Evolutionary conservation across 176 grass and related monocot species (phyloP).

Genomic region (Oryza rufipogon): DNA sequence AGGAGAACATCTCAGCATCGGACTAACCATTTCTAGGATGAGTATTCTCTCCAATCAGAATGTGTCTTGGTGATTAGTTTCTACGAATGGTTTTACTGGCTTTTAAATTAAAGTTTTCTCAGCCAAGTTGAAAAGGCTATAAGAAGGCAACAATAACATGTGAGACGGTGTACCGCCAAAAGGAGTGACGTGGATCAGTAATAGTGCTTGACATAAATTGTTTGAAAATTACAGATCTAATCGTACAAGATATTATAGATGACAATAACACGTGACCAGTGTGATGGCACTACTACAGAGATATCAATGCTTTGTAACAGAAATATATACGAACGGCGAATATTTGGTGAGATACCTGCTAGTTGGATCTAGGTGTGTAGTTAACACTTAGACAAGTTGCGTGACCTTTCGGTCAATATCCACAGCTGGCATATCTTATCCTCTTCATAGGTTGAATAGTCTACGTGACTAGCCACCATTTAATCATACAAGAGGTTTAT

Average conservation of each 20-base stretch:
- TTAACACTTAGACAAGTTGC: background rate
- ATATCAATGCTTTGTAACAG: background rate
- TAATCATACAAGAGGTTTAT: background rate
- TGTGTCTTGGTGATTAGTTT: background rate
- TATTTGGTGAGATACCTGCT: background rate
- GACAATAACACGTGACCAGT: rapidly evolving
- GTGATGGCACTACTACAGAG: background rate
- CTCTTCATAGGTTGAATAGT: background rate
- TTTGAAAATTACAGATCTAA: background rate
- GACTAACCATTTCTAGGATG: constrained; percentile 20
- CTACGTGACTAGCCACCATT: background rate
- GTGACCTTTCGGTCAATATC: background rate
- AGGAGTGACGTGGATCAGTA: background rate
- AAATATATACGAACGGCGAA: background rate
- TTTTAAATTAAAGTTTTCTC: background rate
- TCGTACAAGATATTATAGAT: background rate
- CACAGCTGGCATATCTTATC: background rate
- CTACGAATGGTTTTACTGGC: background rate
- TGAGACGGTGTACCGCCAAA: background rate
- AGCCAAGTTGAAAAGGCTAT: background rate
- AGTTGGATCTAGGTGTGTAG: rapidly evolving
- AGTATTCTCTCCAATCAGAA: background rate
- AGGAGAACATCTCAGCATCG: constrained; percentile 11
- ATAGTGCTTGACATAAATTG: background rate
- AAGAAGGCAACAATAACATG: background rate